Percentiles rank a stretch among this genome's conserved stretches.
Evolutionary conservation across 257 asterid genomes (phyloP).

Genomic region (Capsicum baccatum): DNA sequence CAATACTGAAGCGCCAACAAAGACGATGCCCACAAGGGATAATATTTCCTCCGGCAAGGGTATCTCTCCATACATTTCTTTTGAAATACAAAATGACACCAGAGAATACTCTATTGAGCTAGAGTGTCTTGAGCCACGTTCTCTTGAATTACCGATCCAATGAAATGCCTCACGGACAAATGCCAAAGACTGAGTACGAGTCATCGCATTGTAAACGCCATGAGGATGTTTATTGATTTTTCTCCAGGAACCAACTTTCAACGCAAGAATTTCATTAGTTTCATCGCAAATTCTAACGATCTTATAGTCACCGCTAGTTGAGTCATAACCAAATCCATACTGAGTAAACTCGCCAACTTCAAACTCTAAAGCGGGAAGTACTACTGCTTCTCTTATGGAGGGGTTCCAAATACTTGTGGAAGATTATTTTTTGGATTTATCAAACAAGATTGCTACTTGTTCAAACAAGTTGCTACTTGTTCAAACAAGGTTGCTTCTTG

Average conservation of each 20-base stretch:
- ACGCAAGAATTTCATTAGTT: background rate
- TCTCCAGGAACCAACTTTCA: background rate
- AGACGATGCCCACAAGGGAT: background rate
- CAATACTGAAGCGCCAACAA: background rate
- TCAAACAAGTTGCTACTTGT: no score
- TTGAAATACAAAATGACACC: background rate
- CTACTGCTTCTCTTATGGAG: background rate
- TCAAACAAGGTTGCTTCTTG: no score
- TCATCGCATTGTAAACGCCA: background rate
- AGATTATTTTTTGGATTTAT: no score
- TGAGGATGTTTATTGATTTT: background rate
- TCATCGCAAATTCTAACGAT: background rate
- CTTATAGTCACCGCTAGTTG: background rate
- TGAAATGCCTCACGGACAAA: background rate
- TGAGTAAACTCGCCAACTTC: background rate
- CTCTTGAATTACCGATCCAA: background rate
- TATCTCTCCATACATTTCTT: background rate
- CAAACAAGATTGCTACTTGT: no score
- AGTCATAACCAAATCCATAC: background rate
- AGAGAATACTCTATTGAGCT: background rate
- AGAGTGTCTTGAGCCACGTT: background rate
- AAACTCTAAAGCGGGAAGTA: background rate
- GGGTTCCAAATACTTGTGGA: background rate
- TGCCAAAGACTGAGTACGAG: background rate
- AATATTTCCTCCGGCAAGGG: background rate